Evolutionary conservation across 2,329 filamentous ascomycete genomes (phyloP).

Genomic region (Fusarium tjaetaba): DNA sequence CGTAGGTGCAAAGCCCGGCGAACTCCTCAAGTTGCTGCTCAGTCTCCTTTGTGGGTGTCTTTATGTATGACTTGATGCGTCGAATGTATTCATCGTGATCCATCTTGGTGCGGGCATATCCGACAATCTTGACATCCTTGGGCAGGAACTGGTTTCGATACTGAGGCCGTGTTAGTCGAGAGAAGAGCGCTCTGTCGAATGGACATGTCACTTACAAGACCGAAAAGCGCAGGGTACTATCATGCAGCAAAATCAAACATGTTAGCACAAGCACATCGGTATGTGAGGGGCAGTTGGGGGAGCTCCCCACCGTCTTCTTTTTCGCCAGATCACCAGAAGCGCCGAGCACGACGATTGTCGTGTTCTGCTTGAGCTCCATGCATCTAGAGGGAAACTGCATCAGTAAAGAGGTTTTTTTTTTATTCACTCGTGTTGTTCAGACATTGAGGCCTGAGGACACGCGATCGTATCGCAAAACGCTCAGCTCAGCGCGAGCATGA

Average conservation of each 20-base stretch:
- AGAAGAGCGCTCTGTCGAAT: background rate
- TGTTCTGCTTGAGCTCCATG: constrained; percentile 98
- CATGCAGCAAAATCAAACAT: constrained; percentile 27
- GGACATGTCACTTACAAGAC: constrained; percentile 75
- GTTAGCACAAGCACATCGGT: constrained; percentile 33
- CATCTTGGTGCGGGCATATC: constrained; percentile 99
- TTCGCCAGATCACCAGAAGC: constrained; percentile 98
- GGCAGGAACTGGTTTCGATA: constrained; percentile 99
- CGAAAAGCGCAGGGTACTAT: constrained; percentile 96
- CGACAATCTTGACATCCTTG: constrained; percentile 95
- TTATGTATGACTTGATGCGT: constrained; percentile 97
- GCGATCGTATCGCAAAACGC: constrained; percentile 28
- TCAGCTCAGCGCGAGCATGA: constrained; percentile 30
- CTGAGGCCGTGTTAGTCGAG: constrained; percentile 56
- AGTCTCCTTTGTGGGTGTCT: constrained; percentile 96
- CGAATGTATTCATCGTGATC: constrained; percentile 95
- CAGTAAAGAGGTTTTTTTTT: constrained; percentile 12
- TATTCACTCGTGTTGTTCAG: constrained; percentile 6
- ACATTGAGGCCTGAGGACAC: background rate
- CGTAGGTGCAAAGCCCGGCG: constrained; percentile 86
- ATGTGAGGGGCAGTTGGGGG: constrained; percentile 21
- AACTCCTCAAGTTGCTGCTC: constrained; percentile 96
- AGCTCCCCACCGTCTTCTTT: constrained; percentile 90
- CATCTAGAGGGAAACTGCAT: constrained; percentile 51
- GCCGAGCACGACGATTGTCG: constrained; percentile 93